These are phyloP conservation scores for Mycena galopus DNA, from an alignment of 768 basidiomycete genomes.

Conservation along the genomic window DNA sequence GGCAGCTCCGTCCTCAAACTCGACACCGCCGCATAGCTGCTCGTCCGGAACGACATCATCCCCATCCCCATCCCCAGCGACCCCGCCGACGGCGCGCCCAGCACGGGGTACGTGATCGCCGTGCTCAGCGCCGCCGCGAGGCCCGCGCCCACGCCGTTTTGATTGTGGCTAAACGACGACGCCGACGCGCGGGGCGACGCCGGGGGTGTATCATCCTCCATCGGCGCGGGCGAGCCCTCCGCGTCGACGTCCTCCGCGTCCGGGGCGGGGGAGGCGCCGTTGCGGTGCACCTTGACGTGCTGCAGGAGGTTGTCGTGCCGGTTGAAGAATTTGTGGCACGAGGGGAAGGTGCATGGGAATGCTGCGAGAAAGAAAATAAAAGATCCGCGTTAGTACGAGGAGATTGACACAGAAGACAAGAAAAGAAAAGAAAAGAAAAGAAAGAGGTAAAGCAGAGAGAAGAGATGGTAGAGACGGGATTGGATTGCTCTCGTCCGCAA, in stretches of 20 bases:
- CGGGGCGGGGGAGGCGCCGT: too few relatives aligned
- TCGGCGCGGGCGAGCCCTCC: conserved; percentile 21
- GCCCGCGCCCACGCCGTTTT: too few relatives aligned
- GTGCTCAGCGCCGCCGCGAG: too few relatives aligned
- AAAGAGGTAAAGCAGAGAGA: too few relatives aligned
- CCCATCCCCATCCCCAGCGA: not conserved
- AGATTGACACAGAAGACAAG: too few relatives aligned
- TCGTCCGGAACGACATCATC: not conserved
- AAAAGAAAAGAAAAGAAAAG: too few relatives aligned
- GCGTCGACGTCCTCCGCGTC: conserved; percentile 17
- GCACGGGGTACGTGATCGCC: conserved; percentile 25
- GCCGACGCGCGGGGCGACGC: not conserved
- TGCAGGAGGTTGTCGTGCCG: conserved; percentile 86
- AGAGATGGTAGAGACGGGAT: too few relatives aligned
- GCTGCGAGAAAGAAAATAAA: too few relatives aligned
- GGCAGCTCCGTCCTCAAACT: conserved; percentile 29
- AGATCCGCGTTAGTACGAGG: too few relatives aligned
- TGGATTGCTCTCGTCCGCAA: too few relatives aligned
- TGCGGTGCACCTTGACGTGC: conserved; percentile 76
- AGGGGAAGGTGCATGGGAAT: conserved; percentile 75
- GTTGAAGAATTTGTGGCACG: conserved; percentile 82
- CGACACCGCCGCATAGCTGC: conserved; percentile 27
- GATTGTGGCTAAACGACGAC: not conserved
- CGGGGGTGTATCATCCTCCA: conserved; percentile 16
- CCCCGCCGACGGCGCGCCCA: conserved; percentile 21